A percentile compares a stretch with the other conserved stretches of the same genome.
These are phyloP conservation scores for Aspergillus panamensis DNA, from an alignment of 495 filamentous ascomycete species.

Conservation along the genomic window DNA sequence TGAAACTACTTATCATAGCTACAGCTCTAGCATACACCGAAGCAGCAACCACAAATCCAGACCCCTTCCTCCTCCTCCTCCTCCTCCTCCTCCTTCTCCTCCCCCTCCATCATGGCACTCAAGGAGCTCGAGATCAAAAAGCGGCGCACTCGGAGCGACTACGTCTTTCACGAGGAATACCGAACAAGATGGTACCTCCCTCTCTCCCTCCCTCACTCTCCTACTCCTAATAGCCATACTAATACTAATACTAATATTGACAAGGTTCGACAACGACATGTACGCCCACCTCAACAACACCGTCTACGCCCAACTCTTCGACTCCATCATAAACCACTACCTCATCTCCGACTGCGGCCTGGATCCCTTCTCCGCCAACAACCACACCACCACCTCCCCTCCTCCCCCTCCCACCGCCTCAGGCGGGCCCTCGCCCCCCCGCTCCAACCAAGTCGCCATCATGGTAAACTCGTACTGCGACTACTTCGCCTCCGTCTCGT, in stretches of 20 bases:
- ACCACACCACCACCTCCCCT: not conserved
- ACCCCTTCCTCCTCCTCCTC: not conserved
- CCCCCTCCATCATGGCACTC: conserved; percentile 22
- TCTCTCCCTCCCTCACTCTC: not conserved
- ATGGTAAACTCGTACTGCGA: conserved; percentile 81
- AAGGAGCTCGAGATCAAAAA: conserved; percentile 53
- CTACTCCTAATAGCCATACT: not conserved
- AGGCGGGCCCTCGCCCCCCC: not conserved
- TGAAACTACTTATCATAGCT: not conserved
- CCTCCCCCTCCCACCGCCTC: not conserved
- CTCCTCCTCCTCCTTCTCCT: not conserved
- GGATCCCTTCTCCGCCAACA: conserved; percentile 56
- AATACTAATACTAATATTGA: not conserved
- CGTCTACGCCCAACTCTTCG: conserved; percentile 76
- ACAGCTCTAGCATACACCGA: not conserved
- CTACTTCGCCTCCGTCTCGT: conserved; percentile 80
- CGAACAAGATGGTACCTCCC: conserved; percentile 74
- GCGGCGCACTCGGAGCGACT: conserved; percentile 63
- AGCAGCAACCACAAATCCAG: not conserved
- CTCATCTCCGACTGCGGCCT: conserved; percentile 77
- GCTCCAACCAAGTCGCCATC: conserved; percentile 60
- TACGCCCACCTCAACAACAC: conserved; percentile 86
- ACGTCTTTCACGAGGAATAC: conserved; percentile 76
- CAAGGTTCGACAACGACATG: conserved; percentile 93
- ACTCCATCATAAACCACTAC: conserved; percentile 88